These are phyloP conservation scores for Ceratocystis cacaofunesta DNA, from an alignment of 2,329 filamentous ascomycete genomes.

Conservation along the genomic window DNA sequence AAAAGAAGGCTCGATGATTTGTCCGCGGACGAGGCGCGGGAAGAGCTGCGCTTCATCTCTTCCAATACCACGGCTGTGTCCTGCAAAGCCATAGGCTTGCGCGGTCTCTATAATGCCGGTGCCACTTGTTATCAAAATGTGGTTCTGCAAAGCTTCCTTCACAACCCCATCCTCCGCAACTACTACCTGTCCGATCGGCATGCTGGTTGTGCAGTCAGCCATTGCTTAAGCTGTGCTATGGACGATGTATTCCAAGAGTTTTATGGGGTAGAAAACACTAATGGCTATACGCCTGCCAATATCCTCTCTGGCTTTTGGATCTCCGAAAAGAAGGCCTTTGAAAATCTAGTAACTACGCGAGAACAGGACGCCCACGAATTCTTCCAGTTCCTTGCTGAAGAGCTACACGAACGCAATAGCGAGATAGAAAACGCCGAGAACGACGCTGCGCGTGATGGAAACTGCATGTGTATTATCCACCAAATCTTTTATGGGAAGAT, in stretches of 20 bases:
- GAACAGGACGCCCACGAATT: conserved; percentile 97
- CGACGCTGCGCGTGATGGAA: conserved; percentile 43
- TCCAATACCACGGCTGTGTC: conserved; percentile 65
- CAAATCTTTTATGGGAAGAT: conserved; percentile 89
- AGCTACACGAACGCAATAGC: conserved; percentile 70
- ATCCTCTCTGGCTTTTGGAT: conserved; percentile 86
- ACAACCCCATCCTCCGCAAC: conserved; percentile 81
- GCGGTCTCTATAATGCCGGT: conserved; percentile 94
- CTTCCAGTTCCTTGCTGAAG: conserved; percentile 87
- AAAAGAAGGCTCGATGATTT: conserved; percentile 66
- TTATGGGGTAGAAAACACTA: conserved; percentile 59
- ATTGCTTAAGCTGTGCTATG: conserved; percentile 56
- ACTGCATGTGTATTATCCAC: conserved; percentile 82
- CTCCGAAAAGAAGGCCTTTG: conserved; percentile 55
- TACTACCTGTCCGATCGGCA: conserved; percentile 90
- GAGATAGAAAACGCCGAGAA: conserved; percentile 39
- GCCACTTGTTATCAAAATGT: conserved; percentile 98
- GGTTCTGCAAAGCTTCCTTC: conserved; percentile 80
- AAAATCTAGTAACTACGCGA: conserved; percentile 73
- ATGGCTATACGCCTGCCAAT: conserved; percentile 79
- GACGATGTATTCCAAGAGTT: conserved; percentile 62
- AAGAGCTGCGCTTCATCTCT: conserved; percentile 63
- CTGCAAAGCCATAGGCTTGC: conserved; percentile 73
- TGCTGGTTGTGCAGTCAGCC: conserved; percentile 48
- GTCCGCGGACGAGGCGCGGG: conserved; percentile 47